phyloP scores from a whole-genome alignment of 306 rosid genomes.

The Sphenostylis stenocarpa region DNA sequence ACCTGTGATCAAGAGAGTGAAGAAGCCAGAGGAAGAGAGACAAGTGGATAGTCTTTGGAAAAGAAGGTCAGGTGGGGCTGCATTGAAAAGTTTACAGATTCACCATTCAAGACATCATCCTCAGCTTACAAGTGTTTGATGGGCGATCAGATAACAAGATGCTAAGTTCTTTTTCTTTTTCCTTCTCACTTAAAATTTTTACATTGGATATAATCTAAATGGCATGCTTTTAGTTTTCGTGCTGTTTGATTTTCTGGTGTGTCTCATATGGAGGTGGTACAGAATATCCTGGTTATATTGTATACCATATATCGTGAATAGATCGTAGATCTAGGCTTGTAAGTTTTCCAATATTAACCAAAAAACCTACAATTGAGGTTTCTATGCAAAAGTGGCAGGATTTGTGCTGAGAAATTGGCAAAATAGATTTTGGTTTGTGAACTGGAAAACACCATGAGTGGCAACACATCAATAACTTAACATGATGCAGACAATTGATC shows the following conservation, averaged over 20 bases:
- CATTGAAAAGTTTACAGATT: slow-evolving; percentile 49
- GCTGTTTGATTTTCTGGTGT: slow-evolving; percentile 12
- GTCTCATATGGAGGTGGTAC: background rate
- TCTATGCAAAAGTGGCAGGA: background rate
- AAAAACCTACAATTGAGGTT: background rate
- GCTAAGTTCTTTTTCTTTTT: background rate
- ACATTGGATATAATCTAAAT: slow-evolving; percentile 9
- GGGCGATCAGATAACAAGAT: slow-evolving; percentile 5
- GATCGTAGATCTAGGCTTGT: slow-evolving; percentile 16
- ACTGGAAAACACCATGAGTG: background rate
- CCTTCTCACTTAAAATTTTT: background rate
- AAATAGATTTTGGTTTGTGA: slow-evolving; percentile 16
- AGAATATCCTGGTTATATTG: slow-evolving; percentile 2
- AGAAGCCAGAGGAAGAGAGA: slow-evolving; percentile 28
- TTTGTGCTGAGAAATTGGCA: background rate
- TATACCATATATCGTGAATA: background rate
- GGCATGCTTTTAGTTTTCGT: slow-evolving; percentile 2
- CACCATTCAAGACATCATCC: slow-evolving; percentile 44
- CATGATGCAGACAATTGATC: background rate
- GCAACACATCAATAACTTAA: background rate
- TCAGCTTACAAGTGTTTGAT: slow-evolving; percentile 61
- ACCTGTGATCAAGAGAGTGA: slow-evolving; percentile 57
- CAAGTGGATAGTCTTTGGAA: slow-evolving; percentile 57
- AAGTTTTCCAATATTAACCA: background rate
- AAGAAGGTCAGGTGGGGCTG: slow-evolving; percentile 73